Base-by-base conservation (phyloP, 2,329 filamentous ascomycete genomes). In the Colletotrichum costaricense region DNA sequence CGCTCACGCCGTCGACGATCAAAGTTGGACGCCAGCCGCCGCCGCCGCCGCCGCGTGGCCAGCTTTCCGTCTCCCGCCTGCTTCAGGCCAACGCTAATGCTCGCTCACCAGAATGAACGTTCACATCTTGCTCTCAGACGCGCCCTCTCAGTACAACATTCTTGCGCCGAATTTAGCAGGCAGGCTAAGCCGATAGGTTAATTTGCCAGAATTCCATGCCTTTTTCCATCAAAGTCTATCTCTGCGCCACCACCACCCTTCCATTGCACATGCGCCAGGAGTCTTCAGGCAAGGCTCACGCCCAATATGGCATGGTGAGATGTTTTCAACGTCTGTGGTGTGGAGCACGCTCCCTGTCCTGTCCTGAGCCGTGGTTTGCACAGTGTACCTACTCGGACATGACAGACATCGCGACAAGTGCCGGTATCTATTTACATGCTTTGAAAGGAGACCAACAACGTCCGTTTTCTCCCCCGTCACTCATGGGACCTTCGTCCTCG, bases 101-200 rank as follows among this genome's bases (percentile, higher is more conserved):
- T 66, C 56, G 49, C 62, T 66, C 56, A 66, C 67, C 60, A 73
- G 71, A 73, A 70, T 73, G 71, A 73, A 70, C 70, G 56, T 35
- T 33, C 56, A 56, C 71, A 65, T 71, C 46, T 62, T 59, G 30
- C 63, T 38, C 67, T 71, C 67, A 62, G 67, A 69, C 67, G 67
- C 71, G 67, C 62, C 60, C 58, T 62, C 55, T 60, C 56, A 52
- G 26, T 30, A 5, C 35, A 56, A 54, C 67, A 73, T 73, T 73
- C 67, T 66, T 70, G 68, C 38, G 42, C 42, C 26, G 35, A 52
- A 49, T 69, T 46, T 64, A 72, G 64, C 69, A 54, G 49, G n/a
- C 35, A 28, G 35, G 64, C 65, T 63, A 72, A 49, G 38, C n/a
- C 46, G 22, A 30, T 71, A 57, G 67, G 19, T 42, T 52, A 66